A percentile compares a stretch with the other conserved stretches of the same genome.
Evolutionary conservation across 306 rosid genomes (phyloP).

Genomic region (Cyclanthera cordifolia): DNA sequence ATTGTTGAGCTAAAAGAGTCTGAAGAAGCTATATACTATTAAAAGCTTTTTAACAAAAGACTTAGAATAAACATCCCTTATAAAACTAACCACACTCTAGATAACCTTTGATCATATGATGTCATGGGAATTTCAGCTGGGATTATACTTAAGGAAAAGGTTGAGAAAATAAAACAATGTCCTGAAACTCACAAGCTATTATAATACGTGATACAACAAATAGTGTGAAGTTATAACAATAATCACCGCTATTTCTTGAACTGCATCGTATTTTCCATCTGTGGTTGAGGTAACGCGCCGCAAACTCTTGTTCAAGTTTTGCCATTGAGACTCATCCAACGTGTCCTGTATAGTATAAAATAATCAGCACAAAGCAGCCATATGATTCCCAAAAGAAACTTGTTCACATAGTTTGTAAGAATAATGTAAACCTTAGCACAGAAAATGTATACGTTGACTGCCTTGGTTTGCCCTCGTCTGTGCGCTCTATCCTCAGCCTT

Average conservation of each 20-base stretch:
- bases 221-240: background rate
- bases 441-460: constrained; percentile 79
- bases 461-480: constrained; percentile 83
- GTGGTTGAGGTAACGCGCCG: constrained; percentile 67
- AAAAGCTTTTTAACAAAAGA: background rate
- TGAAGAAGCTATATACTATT: background rate
- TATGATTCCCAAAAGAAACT: constrained; percentile 12
- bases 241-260: constrained; percentile 52
- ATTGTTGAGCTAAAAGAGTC: too few relatives aligned
- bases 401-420: constrained; percentile 13
- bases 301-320: constrained; percentile 60
- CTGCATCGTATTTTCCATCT: constrained; percentile 72
- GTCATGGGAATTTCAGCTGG: background rate
- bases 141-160: constrained; percentile 2
- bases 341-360: constrained; percentile 54
- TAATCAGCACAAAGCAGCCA: constrained; percentile 17
- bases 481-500: constrained; percentile 99
- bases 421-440: constrained; percentile 67
- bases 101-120: background rate
- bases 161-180: background rate
- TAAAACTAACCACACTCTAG: background rate
- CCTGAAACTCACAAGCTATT: background rate
- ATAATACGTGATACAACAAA: background rate
- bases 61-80: background rate
- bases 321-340: constrained; percentile 69